phyloP scores from a whole-genome alignment of 2,329 filamentous ascomycete species.

The Aureobasidium sp. region DNA sequence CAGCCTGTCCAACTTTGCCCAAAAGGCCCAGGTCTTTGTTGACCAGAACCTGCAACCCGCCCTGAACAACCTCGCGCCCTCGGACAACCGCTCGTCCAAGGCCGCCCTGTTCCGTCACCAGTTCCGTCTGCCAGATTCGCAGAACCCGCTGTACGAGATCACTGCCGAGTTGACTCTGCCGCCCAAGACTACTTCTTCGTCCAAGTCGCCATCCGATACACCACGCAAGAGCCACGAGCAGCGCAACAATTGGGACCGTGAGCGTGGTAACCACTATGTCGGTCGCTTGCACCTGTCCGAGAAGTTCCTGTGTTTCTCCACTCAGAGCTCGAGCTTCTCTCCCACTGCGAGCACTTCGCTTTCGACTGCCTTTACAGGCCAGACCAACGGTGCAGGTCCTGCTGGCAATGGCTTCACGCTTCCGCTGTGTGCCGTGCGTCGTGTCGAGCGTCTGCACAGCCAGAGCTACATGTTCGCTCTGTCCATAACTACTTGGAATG shows the following conservation, averaged over 20 bases:
- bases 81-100: slow-evolving; percentile 80
- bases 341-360: slow-evolving; percentile 69
- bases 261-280: slow-evolving; percentile 61
- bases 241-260: slow-evolving; percentile 54
- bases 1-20: slow-evolving; percentile 71
- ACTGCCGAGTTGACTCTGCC: slow-evolving; percentile 85
- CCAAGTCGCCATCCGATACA: slow-evolving; percentile 18
- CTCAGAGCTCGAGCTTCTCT: slow-evolving; percentile 79
- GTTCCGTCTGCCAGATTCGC: slow-evolving; percentile 86
- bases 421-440: slow-evolving; percentile 80
- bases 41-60: slow-evolving; percentile 64
- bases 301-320: slow-evolving; percentile 93
- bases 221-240: slow-evolving; percentile 44
- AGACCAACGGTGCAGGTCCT: slow-evolving; percentile 86
- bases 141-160: slow-evolving; percentile 93
- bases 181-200: slow-evolving; percentile 38
- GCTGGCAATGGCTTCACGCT: slow-evolving; percentile 94
- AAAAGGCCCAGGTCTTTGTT: slow-evolving; percentile 92
- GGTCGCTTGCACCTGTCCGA: slow-evolving; percentile 93
- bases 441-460: slow-evolving; percentile 88
- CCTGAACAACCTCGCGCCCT: slow-evolving; percentile 51
- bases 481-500: slow-evolving; percentile 91
- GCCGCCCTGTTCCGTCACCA: slow-evolving; percentile 89
- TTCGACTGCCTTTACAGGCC: slow-evolving; percentile 79
- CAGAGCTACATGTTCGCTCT: slow-evolving; percentile 89